These are phyloP conservation scores for Hypoxylon sp. DNA, from an alignment of 2,329 filamentous ascomycete species.

Conservation along the genomic window DNA sequence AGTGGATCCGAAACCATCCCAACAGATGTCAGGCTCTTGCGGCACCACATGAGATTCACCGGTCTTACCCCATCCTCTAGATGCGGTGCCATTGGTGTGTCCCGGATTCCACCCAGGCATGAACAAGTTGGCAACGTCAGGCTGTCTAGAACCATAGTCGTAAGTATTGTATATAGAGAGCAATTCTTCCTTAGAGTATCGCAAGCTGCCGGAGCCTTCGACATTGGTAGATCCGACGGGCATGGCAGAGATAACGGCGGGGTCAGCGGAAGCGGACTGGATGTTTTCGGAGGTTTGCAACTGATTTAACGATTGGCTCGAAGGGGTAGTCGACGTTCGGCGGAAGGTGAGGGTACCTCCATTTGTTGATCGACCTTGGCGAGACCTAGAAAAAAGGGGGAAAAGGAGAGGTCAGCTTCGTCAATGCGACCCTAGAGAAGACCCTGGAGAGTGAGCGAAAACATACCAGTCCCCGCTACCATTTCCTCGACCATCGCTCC, in stretches of 20 bases:
- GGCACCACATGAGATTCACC: conserved; percentile 77
- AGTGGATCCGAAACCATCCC: conserved; percentile 77
- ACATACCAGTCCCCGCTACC: conserved; percentile 78
- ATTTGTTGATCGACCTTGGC: conserved; percentile 66
- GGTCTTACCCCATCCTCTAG: conserved; percentile 79
- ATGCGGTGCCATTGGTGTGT: conserved; percentile 68
- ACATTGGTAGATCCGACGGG: conserved; percentile 59
- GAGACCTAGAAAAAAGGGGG: conserved; percentile 56
- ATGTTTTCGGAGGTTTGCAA: conserved; percentile 47
- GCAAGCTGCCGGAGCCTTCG: conserved; percentile 59
- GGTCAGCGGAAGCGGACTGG: conserved; percentile 44
- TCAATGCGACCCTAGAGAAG: conserved; percentile 37
- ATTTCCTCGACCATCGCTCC: conserved; percentile 63
- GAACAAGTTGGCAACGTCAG: conserved; percentile 73
- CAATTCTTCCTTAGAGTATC: conserved; percentile 82
- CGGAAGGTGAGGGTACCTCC: conserved; percentile 72
- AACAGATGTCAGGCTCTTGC: conserved; percentile 89
- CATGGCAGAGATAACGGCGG: conserved; percentile 68
- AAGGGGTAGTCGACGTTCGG: conserved; percentile 66
- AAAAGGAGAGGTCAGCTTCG: conserved; percentile 16
- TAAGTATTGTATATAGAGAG: conserved; percentile 71
- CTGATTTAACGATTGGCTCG: conserved; percentile 53
- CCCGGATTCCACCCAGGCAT: conserved; percentile 82
- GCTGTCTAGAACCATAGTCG: conserved; percentile 58
- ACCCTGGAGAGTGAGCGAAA: conserved; percentile 17